These are phyloP conservation scores for Aspergillus asperescens DNA, from an alignment of 495 filamentous ascomycete genomes.

Conservation along the genomic window DNA sequence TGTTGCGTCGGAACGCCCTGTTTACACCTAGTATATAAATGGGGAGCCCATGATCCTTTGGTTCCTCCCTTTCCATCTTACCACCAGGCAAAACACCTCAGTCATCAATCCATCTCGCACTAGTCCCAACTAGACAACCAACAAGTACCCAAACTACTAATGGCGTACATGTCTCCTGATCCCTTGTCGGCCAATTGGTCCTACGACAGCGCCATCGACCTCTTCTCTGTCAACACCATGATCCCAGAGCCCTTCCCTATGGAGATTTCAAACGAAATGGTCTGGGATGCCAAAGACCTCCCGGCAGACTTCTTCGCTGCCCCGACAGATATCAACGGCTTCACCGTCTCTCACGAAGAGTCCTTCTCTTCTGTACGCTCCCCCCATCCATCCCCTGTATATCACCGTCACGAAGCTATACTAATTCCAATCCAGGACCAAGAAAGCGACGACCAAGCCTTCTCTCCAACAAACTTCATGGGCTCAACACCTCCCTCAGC, in stretches of 20 bases:
- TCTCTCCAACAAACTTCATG: conserved; percentile 26
- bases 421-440: conserved; percentile 27
- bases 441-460: conserved; percentile 42
- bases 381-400: background rate
- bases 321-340: conserved; percentile 34
- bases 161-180: conserved; percentile 23
- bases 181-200: conserved; percentile 41
- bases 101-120: too few species aligned
- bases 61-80: background rate
- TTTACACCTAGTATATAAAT: background rate
- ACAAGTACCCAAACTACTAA: background rate
- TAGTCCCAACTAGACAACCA: background rate
- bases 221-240: conserved; percentile 36
- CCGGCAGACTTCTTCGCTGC: conserved; percentile 32
- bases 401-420: background rate
- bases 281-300: conserved; percentile 35
- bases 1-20: background rate
- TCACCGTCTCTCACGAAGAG: conserved; percentile 37
- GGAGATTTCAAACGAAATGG: conserved; percentile 34
- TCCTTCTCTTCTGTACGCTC: conserved; percentile 33
- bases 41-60: background rate
- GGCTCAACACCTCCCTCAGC: conserved; percentile 18
- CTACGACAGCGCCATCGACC: conserved; percentile 40
- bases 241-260: conserved; percentile 34
- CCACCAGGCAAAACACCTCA: background rate